These are phyloP conservation scores for Santalum album DNA, from an alignment of 164 flowering plant species.

Conservation along the genomic window DNA sequence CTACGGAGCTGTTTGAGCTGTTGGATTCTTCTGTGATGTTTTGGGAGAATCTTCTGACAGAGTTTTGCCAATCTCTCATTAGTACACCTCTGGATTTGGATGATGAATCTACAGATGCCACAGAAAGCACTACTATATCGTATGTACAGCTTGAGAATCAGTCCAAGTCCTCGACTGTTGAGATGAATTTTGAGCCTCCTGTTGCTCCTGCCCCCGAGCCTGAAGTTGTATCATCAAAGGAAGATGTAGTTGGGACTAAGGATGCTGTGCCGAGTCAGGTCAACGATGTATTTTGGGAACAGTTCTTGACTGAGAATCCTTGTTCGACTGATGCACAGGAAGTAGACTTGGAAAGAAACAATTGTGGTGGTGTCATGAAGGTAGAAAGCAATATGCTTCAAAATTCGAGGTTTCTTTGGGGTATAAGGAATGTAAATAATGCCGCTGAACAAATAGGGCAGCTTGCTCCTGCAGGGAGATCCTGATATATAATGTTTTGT, in stretches of 20 bases:
- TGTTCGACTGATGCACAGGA: constrained; percentile 38
- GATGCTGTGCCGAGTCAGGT: constrained; percentile 24
- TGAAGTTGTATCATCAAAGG: constrained; percentile 20
- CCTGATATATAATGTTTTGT: background rate
- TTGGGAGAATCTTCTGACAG: constrained; percentile 41
- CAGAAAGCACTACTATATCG: constrained; percentile 30
- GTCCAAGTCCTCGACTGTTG: constrained; percentile 30
- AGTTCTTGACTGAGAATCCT: constrained; percentile 59
- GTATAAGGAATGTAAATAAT: constrained; percentile 20
- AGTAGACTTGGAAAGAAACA: constrained; percentile 38
- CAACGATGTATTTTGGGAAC: constrained; percentile 67
- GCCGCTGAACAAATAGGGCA: background rate
- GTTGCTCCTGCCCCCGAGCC: constrained; percentile 9
- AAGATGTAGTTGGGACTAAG: constrained; percentile 16
- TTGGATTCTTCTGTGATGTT: constrained; percentile 37
- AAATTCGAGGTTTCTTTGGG: constrained; percentile 7
- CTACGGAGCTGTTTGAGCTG: constrained; percentile 23
- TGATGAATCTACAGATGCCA: constrained; percentile 33
- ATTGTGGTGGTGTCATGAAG: constrained; percentile 20
- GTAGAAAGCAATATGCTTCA: constrained; percentile 1
- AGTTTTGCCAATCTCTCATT: constrained; percentile 10
- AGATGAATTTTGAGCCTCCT: constrained; percentile 42
- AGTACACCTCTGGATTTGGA: constrained; percentile 25
- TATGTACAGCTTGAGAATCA: constrained; percentile 28
- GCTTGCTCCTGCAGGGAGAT: background rate